These are phyloP conservation scores for Metschnikowia aberdeeniae DNA, from an alignment of 805 yeast species.

Conservation along the genomic window DNA sequence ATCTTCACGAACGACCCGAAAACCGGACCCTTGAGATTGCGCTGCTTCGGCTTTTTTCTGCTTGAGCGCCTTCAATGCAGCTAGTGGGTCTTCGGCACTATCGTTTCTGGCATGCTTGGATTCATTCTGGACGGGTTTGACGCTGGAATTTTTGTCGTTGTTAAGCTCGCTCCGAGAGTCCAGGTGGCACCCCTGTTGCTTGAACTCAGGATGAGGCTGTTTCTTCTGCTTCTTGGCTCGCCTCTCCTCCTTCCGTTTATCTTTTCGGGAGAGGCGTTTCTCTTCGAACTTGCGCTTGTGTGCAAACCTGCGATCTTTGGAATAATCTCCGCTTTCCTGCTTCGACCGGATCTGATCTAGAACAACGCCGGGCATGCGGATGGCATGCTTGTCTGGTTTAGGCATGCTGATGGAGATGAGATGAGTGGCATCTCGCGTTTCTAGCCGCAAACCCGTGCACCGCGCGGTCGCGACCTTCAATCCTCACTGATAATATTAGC, in stretches of 20 bases:
- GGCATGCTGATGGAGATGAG: slow-evolving; percentile 10
- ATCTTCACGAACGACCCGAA: slow-evolving; percentile 16
- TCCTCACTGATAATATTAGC: neutral
- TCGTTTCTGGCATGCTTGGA: slow-evolving; percentile 13
- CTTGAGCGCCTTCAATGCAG: slow-evolving; percentile 18
- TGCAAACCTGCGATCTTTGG: slow-evolving; percentile 28
- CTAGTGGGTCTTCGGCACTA: slow-evolving; percentile 16
- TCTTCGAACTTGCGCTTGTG: slow-evolving; percentile 23
- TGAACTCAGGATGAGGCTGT: neutral
- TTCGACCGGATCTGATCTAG: slow-evolving; percentile 46
- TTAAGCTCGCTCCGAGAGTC: neutral
- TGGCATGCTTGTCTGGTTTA: slow-evolving; percentile 35
- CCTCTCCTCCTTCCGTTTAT: slow-evolving; percentile 34
- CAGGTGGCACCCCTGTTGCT: neutral
- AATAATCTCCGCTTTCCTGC: slow-evolving; percentile 42
- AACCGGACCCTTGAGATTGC: neutral
- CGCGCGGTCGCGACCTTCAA: neutral
- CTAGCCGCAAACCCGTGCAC: slow-evolving; percentile 1
- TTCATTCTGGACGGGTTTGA: neutral
- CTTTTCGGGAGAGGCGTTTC: slow-evolving; percentile 27
- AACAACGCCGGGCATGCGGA: slow-evolving; percentile 51
- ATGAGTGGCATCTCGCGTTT: neutral
- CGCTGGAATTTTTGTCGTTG: neutral
- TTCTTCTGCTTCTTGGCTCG: slow-evolving; percentile 28
- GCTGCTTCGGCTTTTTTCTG: slow-evolving; percentile 6